These are phyloP conservation scores for Salicornia ramosissima DNA, from an alignment of 148 eudicot species.

Conservation along the genomic window DNA sequence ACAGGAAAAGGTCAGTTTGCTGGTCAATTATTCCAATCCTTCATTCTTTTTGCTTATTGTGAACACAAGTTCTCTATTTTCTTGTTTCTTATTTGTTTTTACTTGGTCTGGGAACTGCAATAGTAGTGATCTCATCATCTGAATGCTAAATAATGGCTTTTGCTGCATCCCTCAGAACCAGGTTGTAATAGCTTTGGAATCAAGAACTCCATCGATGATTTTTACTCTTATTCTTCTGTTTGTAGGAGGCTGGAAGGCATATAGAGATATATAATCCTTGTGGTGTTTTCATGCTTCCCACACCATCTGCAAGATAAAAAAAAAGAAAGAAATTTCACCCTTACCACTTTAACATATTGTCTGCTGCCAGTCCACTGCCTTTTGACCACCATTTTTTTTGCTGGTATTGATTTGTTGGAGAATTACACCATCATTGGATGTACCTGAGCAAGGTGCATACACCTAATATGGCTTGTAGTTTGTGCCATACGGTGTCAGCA, in stretches of 20 bases:
- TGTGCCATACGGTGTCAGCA: too few relatives aligned
- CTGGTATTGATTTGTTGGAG: too few relatives aligned
- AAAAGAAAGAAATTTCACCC: too few relatives aligned
- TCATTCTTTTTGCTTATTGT: background rate
- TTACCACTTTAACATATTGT: too few relatives aligned
- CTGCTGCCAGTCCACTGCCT: too few relatives aligned
- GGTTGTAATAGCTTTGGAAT: background rate
- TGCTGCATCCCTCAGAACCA: background rate
- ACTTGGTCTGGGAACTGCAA: background rate
- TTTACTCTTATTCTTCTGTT: background rate
- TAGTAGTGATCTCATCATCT: background rate
- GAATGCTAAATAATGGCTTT: background rate
- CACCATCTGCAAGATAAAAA: too few relatives aligned
- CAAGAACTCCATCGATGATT: background rate
- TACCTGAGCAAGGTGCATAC: too few relatives aligned
- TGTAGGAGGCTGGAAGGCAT: background rate
- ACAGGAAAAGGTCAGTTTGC: conserved; percentile 70
- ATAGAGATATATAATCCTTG: background rate
- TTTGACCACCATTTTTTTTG: too few relatives aligned
- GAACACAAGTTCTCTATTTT: background rate
- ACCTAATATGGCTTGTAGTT: too few relatives aligned
- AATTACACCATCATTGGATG: too few relatives aligned
- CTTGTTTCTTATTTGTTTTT: background rate
- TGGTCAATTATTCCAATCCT: background rate
- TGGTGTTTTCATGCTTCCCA: too few relatives aligned